Conservation (phyloP, 2,329 filamentous ascomycete genomes). For the Pseudogymnoascus sp. region DNA sequence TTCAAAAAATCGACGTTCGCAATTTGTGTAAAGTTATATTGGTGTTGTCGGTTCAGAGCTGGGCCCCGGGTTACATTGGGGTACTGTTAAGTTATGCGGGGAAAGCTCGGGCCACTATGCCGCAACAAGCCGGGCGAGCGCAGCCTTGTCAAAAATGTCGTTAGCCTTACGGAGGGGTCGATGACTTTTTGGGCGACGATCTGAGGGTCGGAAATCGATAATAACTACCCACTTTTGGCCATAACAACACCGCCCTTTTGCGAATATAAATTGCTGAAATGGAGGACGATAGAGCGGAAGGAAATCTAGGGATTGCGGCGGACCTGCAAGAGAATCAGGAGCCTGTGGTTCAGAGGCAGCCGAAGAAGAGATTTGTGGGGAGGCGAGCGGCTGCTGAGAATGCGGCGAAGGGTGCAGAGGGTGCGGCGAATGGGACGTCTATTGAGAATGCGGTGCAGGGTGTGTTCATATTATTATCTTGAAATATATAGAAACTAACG, state of each 20-base stretch:
- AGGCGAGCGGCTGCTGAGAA: slow-evolving; percentile 63
- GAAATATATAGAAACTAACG: not conserved
- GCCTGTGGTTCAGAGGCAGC: slow-evolving; percentile 51
- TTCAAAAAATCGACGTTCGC: not conserved
- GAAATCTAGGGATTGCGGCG: slow-evolving; percentile 62
- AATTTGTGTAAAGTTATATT: not conserved
- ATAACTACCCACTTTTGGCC: not conserved
- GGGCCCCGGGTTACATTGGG: slow-evolving; percentile 4
- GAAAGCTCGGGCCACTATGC: slow-evolving; percentile 7
- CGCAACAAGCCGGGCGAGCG: not conserved
- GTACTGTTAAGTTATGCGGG: not conserved
- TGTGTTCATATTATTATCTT: slow-evolving; percentile 26
- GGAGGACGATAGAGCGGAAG: slow-evolving; percentile 67
- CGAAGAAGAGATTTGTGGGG: slow-evolving; percentile 88
- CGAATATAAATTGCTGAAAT: slow-evolving; percentile 36
- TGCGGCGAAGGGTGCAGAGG: slow-evolving; percentile 34
- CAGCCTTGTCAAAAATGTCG: slow-evolving; percentile 10
- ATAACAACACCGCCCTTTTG: not conserved
- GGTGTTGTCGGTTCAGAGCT: not conserved
- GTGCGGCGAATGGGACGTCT: slow-evolving; percentile 21
- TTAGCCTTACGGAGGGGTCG: slow-evolving; percentile 3
- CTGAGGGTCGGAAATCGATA: not conserved
- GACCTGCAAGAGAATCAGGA: slow-evolving; percentile 53
- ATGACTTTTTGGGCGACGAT: slow-evolving; percentile 1
- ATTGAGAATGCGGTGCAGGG: slow-evolving; percentile 62